Base-by-base conservation (phyloP, 306 rosid genomes). In the Alnus rubra region DNA sequence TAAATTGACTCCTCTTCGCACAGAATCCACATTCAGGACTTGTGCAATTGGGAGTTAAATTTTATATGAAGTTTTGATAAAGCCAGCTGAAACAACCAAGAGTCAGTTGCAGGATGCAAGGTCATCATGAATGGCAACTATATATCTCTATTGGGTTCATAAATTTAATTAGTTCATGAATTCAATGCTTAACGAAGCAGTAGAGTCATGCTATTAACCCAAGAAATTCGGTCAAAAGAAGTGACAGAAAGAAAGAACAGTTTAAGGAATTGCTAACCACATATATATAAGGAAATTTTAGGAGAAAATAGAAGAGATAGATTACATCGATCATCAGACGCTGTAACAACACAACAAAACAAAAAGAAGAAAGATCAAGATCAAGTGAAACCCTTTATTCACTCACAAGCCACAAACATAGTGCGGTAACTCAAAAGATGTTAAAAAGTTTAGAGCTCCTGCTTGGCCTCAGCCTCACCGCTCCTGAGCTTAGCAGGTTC, bases 381-480 rank as follows among this genome's bases (percentile, higher is more conserved):
- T 28, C 16, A 8, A 42, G 15, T 30, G 70, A 56, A 78, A 72
- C 79, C 71, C 59, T 76, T 83, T 79, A 76, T 82, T 80, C 73
- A 73, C 67, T 67, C 52, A 76, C 30, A 39, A 11, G 42, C 5
- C 7, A 13, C 69, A 31, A 37, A 28, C 2, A 68, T 23, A 23
- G 28, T 23, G 28, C 28, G 28, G 28, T 23, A 35, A 9, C 69
- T 31, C 12, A 30, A 19, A 14, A 44, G 30, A 1, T 11, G 28
- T 10, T 28, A 13, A 68, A 39, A 33, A 68, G 51, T 11, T 59
- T 84, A 88, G 45, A 85, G 85, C 81, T 85, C 95, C 68, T 90
- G 91, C 80, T 82, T 85, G 75, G 71, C 30, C 75, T 74, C 77
- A 18, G 71, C 30, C 75, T 74, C 77, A 18, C 31, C 79, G 11